Evolutionary conservation across 257 asterid species (phyloP), one percentile per base, ranked within the genome.

Genomic region (Echites panduratus): DNA sequence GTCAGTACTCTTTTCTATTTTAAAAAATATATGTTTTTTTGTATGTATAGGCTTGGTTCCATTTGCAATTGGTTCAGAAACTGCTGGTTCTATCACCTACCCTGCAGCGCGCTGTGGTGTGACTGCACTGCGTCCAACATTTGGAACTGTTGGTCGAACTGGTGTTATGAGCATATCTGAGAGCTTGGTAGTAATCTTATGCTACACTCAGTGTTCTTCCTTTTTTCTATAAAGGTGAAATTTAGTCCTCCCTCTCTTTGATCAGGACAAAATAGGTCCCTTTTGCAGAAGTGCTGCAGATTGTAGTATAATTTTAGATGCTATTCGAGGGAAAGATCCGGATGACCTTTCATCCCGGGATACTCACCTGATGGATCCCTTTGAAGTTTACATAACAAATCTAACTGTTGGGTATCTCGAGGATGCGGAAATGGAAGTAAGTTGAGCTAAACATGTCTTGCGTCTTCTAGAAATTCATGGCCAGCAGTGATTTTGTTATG

Each of bases 91-190:
- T 58, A 88, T 94, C 38, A 89, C 98, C 58, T 90, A 86, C 78
- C 99, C 98, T 73, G 97, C 98, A 48, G 84, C 97, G 71, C 93
- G 98, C 54, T 94, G 99, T 77, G 96, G 98, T 24, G 92, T 92
- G 73, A 94, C 97, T 16, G 97, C 97, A 49, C 65, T 94, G 35
- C 92, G 96, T 56, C 97, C 97, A 22, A 87, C 93, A 67, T 94
- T 94, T 67, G 99, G 99, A 72, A 75, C 90, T 49, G 91, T 88
- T 54, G 96, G 96, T 53, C 89, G 97, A 70, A 89, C 95, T 4
- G 97, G 99, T 56, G 98, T 91, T 29, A 70, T 94, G 88, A 91
- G 98, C 89, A 79, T 89, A 77, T 89, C 99, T 0, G 99, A 94
- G 83, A 94, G 99, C 83, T 86, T 94, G 97, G 99, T 94, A 88